Base-by-base conservation (phyloP, 768 basidiomycete genomes). In the Kwoniella sp. region DNA sequence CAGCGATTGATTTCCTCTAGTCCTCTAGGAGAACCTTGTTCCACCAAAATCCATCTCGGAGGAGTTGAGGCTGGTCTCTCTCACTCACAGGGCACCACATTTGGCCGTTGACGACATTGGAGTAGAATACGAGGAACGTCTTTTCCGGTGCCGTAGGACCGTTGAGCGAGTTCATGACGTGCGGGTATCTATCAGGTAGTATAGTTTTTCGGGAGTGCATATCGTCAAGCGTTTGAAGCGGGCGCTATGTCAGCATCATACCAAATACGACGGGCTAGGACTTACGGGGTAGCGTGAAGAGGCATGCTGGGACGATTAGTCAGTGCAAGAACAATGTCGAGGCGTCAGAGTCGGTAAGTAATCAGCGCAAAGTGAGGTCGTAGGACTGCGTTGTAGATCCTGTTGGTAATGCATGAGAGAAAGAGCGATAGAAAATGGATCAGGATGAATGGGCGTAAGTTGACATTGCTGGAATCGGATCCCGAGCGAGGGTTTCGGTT, bases 31-130 rank as follows among this genome's bases (percentile, higher is more conserved):
- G 8, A 20, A 23, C 50, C 50, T 51, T 9, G 50, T 9, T 51
- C 50, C 50, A 20, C n/a, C 4, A 48, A 53, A 5, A 0, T n/a
- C n/a, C n/a, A n/a, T n/a, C n/a, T n/a, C n/a, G n/a, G n/a, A 48
- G n/a, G 25, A 23, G 53, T 58, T 11, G 9, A n/a, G n/a, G n/a
- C n/a, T 37, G 34, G 34, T 5, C 34, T 37, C 34, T 5, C 41
- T 26, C 2, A 66, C 73, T 31, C 45, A 75, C 75, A 51, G 79
- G 79, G 66, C 81, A 81, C 80, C 80, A 81, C 79, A 81, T 80
- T 66, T 76, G 66, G 1, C 78, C 78, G 25, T 77, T 71, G 22
- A 72, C 74, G 17, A 79, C 58, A 7, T 68, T 55, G 7, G 79
- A 76, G 71, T 79, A 81, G 68, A 80, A 81, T 48, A 81, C 68